Conservation (phyloP, 23 red algal genomes). For the Cyanidiococcus yangmingshanensis region DNA sequence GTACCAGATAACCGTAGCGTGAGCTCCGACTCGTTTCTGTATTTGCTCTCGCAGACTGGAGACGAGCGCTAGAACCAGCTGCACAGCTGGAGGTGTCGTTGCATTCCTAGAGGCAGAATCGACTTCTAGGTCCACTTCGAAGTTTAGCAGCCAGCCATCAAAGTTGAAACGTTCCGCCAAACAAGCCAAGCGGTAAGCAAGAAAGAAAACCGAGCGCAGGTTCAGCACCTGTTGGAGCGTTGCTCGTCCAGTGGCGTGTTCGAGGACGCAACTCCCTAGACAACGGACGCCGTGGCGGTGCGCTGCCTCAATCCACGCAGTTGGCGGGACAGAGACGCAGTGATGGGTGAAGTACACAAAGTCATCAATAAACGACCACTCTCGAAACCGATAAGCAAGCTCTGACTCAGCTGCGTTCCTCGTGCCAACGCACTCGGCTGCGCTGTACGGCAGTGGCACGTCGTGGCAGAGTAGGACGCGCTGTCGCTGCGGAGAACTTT, state of each 20-base stretch:
- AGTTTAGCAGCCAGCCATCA: conserved; percentile 86
- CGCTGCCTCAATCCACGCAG: conserved; percentile 51
- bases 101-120: not conserved
- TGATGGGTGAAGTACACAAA: conserved; percentile 81
- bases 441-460: not conserved
- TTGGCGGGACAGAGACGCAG: conserved; percentile 47
- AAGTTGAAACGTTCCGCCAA: conserved; percentile 64
- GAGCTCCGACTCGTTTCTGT: conserved; percentile 41
- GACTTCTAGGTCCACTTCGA: conserved; percentile 28
- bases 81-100: not conserved
- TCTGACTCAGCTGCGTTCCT: not conserved
- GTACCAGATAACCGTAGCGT: conserved; percentile 70
- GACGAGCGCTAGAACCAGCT: conserved; percentile 28
- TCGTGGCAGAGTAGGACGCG: conserved; percentile 15
- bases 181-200: conserved; percentile 41
- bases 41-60: conserved; percentile 34
- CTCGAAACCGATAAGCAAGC: conserved; percentile 40
- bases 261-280: conserved; percentile 62
- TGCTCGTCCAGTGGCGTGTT: conserved; percentile 32
- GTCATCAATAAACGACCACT: conserved; percentile 70
- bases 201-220: conserved; percentile 27
- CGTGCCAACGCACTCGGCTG: not conserved
- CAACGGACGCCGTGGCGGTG: conserved; percentile 52
- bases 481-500: not conserved
- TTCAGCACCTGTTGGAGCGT: conserved; percentile 35